Base-by-base conservation (phyloP, 495 filamentous ascomycete genomes). In the Niebla homalea region DNA sequence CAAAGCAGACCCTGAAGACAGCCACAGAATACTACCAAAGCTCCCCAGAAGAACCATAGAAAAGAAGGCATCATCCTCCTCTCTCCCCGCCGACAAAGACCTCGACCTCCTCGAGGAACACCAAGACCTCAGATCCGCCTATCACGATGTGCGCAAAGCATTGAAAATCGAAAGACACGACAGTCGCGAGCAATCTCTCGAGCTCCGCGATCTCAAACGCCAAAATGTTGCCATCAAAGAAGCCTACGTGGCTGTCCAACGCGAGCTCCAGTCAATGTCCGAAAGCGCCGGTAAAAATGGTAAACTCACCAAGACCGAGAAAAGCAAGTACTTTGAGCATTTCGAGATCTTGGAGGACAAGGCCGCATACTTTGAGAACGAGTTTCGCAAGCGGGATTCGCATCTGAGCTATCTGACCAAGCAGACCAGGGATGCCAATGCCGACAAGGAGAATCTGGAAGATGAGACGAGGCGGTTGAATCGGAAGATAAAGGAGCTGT, bases 361-460 rank as follows among this genome's bases (percentile, higher is more conserved):
- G 35, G 52, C 55, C 19, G 20, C 40, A 0, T 48, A 57, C 20
- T 52, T 60, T 1, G 42, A 55, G 41, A 42, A 60, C 14, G 55
- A 60, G 15, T 49, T 36, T 12, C 32, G 49, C 1, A 57, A 57
- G 39, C 49, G 48, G 1, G 51, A 60, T 23, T 23, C 45, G 2
- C 52, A 57, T 14, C 54, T 60, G 51, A 46, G 49, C 12, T 49
- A 41, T 15, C 26, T 55, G 22, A 57, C 52, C 20, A 46, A 47
- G 40, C 58, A 57, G 39, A 57, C 55, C 4, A 43, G 55, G 21
- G 58, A 57, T 42, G 58, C 58, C 36, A 57, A 57, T 14, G 40
- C 55, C 6, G 55, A 52, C 23, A 57, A 55, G 36, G 41, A 36
- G 10, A 22, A 36, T 7, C 43, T 45, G 2, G 58, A 60, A 23